Evolutionary conservation across 2,329 filamentous ascomycete genomes (phyloP), one percentile per base, ranked within the genome.

Genomic region (Pseudogymnoascus sp.): DNA sequence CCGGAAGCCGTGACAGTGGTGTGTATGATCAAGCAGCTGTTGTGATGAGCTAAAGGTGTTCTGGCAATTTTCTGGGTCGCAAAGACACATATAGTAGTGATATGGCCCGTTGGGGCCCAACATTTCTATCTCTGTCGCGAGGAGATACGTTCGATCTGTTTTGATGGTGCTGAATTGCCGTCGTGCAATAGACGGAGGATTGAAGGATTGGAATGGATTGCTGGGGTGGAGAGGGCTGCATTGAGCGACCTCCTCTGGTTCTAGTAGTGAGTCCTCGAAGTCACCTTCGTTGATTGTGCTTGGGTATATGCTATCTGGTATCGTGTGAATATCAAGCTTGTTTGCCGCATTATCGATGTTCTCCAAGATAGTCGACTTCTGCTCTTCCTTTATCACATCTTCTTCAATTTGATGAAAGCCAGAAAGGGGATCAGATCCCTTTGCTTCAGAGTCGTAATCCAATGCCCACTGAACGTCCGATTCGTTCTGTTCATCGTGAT

Each of bases 391-490:
- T 42, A 25, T 16, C n/a, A 5, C 34, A 6, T 5, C 16, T 8
- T 42, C 34, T 40, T 60, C 21, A 60, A 42, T n/a, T n/a, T 23
- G 60, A 36, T 34, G 42, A 23, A 16, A 42, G 7, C 40, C 60
- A 46, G 37, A 56, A 21, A 56, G 28, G 5, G 16, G 16, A 21
- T 31, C 62, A 8, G 28, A 14, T 12, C 16, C 37, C 21, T 38
- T 42, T 28, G 44, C 25, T 38, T 63, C 61, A n/a, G n/a, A 21
- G 14, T 63, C 46, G 53, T 59, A 36, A 14, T 8, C 21, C 28
- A 63, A 18, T 21, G 61, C 61, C 61, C 61, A 63, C 21, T 60
- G 21, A 28, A 63, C 61, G 44, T 62, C 46, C 8, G 38, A 14
- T 59, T 38, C 61, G 21, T 59, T 53, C 8, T 59, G 28, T 31